Percentiles rank a stretch among this genome's conserved stretches.
Evolutionary conservation across 306 rosid genomes (phyloP).

Genomic region (Gastrolobium bilobum): DNA sequence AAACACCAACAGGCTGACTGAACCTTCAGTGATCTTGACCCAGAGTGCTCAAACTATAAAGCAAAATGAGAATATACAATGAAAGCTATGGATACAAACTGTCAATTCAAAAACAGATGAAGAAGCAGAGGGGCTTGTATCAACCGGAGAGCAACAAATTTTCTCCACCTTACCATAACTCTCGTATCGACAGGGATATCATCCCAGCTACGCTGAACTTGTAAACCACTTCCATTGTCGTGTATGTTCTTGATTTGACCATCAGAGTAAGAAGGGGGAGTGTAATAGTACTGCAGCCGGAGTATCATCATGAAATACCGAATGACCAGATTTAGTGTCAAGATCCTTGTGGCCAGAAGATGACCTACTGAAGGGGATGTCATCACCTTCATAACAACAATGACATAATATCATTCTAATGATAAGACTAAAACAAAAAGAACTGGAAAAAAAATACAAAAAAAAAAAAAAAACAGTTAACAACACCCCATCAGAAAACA

Average conservation of each 20-base stretch:
- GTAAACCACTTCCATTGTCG: conserved; percentile 46
- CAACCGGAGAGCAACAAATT: not conserved
- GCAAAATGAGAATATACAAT: conserved; percentile 17
- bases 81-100: not conserved
- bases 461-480: no score
- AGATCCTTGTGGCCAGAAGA: conserved; percentile 67
- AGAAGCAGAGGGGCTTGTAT: not conserved
- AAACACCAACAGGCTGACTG: no score
- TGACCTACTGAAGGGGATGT: conserved; percentile 59
- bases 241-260: conserved; percentile 54
- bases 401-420: conserved; percentile 29
- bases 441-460: no score
- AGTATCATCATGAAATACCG: conserved; percentile 60
- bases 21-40: conserved; percentile 55
- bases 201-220: conserved; percentile 59
- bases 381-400: conserved; percentile 66
- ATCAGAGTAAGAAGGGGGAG: conserved; percentile 66
- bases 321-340: conserved; percentile 67
- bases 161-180: conserved; percentile 63
- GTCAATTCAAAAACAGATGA: not conserved
- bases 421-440: not conserved
- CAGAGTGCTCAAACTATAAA: conserved; percentile 66
- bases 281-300: no score
- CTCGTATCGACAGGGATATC: conserved; percentile 57
- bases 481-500: not conserved